A percentile compares a stretch with the other conserved stretches of the same genome.
These are phyloP conservation scores for Candida golubevii DNA, from an alignment of 805 yeast species.

Conservation along the genomic window DNA sequence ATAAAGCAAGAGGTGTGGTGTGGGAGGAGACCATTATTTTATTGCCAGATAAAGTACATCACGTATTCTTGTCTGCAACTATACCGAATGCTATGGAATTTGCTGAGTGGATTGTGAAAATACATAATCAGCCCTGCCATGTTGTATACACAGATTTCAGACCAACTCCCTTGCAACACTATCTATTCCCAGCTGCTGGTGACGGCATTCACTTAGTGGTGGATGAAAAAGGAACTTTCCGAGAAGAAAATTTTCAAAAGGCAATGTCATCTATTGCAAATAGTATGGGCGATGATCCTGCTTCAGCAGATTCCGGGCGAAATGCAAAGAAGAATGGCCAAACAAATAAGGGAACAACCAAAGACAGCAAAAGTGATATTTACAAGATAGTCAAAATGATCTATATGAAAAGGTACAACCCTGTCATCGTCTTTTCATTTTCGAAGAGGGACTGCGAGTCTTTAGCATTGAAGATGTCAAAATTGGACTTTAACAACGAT, in stretches of 20 bases:
- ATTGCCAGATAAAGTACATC: conserved; percentile 92
- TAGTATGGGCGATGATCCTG: conserved; percentile 79
- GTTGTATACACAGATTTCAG: conserved; percentile 98
- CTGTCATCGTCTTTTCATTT: conserved; percentile 97
- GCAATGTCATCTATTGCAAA: conserved; percentile 94
- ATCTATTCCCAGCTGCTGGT: conserved; percentile 96
- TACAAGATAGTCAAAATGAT: conserved; percentile 97
- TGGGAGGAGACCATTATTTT: conserved; percentile 99
- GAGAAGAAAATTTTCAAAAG: conserved; percentile 97
- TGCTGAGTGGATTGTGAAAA: conserved; percentile 97
- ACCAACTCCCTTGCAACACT: conserved; percentile 98
- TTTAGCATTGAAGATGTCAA: conserved; percentile 91
- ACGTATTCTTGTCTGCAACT: conserved; percentile 91
- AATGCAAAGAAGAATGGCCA: conserved; percentile 73
- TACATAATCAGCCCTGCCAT: conserved; percentile 95
- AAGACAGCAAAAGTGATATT: conserved; percentile 76
- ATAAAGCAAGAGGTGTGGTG: conserved; percentile 95
- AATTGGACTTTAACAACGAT: conserved; percentile 87
- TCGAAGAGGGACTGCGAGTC: conserved; percentile 96
- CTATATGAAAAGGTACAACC: conserved; percentile 93
- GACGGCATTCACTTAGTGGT: conserved; percentile 97
- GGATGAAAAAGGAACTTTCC: conserved; percentile 91
- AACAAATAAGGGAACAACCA: conserved; percentile 81
- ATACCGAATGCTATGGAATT: conserved; percentile 98
- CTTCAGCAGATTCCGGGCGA: conserved; percentile 40